phyloP scores from a whole-genome alignment of 805 yeast species.

The Debaryomyces castellii region DNA sequence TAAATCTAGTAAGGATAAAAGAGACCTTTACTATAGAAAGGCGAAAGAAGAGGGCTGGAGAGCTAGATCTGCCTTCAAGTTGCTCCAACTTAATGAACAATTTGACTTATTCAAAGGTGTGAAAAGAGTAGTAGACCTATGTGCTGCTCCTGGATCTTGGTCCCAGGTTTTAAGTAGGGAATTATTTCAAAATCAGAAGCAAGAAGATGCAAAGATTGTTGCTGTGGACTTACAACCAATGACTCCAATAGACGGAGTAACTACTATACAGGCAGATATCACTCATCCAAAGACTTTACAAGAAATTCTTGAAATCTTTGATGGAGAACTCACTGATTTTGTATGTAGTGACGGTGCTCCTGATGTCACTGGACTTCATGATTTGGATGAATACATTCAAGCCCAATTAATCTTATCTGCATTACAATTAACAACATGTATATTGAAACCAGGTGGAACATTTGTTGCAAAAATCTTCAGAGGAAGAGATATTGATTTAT shows the following conservation, averaged over 20 bases:
- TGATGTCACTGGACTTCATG: constrained; percentile 96
- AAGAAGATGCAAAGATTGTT: constrained; percentile 66
- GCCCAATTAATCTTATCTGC: constrained; percentile 93
- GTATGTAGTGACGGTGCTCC: constrained; percentile 99
- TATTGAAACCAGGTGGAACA: constrained; percentile 84
- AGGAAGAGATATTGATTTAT: constrained; percentile 91
- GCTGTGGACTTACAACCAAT: constrained; percentile 97
- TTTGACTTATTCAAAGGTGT: constrained; percentile 77
- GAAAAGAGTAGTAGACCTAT: constrained; percentile 85
- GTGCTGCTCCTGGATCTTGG: constrained; percentile 99
- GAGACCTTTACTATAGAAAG: constrained; percentile 86
- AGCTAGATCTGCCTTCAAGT: constrained; percentile 94
- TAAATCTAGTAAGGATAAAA: constrained; percentile 88
- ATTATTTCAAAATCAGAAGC: constrained; percentile 45
- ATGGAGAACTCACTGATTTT: constrained; percentile 91
- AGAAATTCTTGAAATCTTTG: constrained; percentile 75
- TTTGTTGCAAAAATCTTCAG: constrained; percentile 96
- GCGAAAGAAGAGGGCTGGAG: constrained; percentile 99
- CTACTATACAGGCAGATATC: constrained; percentile 91
- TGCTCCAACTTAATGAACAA: constrained; percentile 87
- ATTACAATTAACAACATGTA: constrained; percentile 84
- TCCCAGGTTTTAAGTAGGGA: constrained; percentile 86
- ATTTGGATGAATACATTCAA: constrained; percentile 94
- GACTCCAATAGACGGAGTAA: constrained; percentile 93
- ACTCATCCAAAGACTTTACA: constrained; percentile 90